These are phyloP conservation scores for Dianthus caryophyllus DNA, from an alignment of 148 eudicot species.

Conservation along the genomic window DNA sequence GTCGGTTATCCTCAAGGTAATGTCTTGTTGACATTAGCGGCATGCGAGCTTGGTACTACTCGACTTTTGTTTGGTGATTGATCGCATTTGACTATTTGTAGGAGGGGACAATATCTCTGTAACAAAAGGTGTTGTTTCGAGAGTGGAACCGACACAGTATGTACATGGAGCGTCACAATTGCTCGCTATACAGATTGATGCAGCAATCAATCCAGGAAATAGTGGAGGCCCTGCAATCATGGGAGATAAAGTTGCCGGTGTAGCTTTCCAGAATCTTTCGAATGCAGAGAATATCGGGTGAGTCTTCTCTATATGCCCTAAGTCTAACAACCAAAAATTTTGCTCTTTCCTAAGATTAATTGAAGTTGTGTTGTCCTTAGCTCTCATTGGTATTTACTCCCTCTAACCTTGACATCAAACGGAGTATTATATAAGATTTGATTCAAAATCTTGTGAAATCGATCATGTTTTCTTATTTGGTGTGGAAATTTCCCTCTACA, in stretches of 20 bases:
- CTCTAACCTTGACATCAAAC: too few relatives aligned
- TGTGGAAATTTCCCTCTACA: slow-evolving; percentile 31
- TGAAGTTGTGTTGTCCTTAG: neutral
- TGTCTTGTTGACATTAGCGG: neutral
- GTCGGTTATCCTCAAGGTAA: slow-evolving; percentile 94
- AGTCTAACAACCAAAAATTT: too few relatives aligned
- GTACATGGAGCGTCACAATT: slow-evolving; percentile 92
- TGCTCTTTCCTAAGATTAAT: neutral
- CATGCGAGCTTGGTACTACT: too few relatives aligned
- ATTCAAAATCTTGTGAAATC: neutral
- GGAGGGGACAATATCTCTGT: slow-evolving; percentile 97
- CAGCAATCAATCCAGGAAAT: slow-evolving; percentile 98
- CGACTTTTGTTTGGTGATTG: too few relatives aligned
- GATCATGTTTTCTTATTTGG: neutral
- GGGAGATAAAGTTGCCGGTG: slow-evolving; percentile 97
- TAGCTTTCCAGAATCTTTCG: slow-evolving; percentile 97
- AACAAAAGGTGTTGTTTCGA: slow-evolving; percentile 93
- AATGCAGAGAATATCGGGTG: slow-evolving; percentile 99
- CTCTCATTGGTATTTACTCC: neutral
- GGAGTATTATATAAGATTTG: too few relatives aligned
- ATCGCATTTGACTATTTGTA: slow-evolving; percentile 22
- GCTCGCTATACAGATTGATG: slow-evolving; percentile 95
- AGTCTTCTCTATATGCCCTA: slow-evolving; percentile 28
- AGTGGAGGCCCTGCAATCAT: slow-evolving; percentile 99
- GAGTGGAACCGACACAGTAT: slow-evolving; percentile 94